phyloP scores from a whole-genome alignment of 208 protist species.

The Leishmania arabica region DNA sequence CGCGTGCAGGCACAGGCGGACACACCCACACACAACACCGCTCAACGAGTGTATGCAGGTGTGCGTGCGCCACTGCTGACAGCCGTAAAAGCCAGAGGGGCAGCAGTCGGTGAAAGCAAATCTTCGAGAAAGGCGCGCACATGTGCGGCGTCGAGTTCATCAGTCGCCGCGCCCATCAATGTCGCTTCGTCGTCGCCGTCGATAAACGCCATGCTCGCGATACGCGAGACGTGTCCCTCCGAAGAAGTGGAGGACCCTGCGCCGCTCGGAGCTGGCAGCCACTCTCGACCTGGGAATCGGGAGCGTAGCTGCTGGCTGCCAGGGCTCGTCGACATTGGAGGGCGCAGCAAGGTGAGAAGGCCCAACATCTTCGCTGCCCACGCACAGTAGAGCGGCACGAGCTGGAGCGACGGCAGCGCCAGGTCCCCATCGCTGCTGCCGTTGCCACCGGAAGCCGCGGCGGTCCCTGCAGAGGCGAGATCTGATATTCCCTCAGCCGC shows the following conservation, averaged over 20 bases:
- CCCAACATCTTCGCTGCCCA: slow-evolving; percentile 20
- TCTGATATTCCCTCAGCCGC: background rate
- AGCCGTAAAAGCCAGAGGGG: background rate
- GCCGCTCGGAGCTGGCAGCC: background rate
- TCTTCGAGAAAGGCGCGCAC: slow-evolving; percentile 25
- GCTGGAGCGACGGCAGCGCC: background rate
- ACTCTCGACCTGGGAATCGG: slow-evolving; percentile 2
- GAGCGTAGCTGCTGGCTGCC: background rate
- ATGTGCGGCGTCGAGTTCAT: slow-evolving; percentile 2
- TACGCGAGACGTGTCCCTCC: slow-evolving; percentile 20
- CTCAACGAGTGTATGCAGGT: background rate
- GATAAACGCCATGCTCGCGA: slow-evolving; percentile 30
- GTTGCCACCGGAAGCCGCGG: background rate
- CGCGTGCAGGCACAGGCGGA: background rate
- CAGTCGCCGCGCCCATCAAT: background rate
- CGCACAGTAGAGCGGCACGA: slow-evolving; percentile 1
- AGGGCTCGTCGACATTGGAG: background rate
- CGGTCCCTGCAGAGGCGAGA: background rate
- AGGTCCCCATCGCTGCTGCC: background rate
- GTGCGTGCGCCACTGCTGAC: background rate
- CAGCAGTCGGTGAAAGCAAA: slow-evolving; percentile 9
- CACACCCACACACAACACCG: background rate
- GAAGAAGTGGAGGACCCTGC: background rate
- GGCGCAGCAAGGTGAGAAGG: slow-evolving; percentile 23
- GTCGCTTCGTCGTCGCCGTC: slow-evolving; percentile 23